Percentiles rank a stretch among this genome's conserved stretches.
phyloP scores from a whole-genome alignment of 306 rosid genomes.

The Mucuna pruriens region DNA sequence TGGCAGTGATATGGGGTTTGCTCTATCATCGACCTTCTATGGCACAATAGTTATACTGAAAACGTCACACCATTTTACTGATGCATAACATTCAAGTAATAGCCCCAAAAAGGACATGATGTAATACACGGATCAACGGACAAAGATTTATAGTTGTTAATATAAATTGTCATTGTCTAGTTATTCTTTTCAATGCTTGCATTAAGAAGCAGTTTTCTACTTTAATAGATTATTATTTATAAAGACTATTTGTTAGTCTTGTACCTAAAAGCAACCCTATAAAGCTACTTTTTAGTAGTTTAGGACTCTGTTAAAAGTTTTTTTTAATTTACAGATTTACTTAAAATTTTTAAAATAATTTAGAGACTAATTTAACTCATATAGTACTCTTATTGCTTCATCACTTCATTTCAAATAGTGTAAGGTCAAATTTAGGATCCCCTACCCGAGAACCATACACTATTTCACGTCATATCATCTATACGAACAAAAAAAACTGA shows the following conservation, averaged over 20 bases:
- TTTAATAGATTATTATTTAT: neutral
- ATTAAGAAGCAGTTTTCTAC: neutral
- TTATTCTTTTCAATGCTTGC: neutral
- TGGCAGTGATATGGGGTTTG: slow-evolving; percentile 5
- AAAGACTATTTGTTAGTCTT: neutral
- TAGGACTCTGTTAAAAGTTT: no score
- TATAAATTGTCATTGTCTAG: slow-evolving; percentile 9
- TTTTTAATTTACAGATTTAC: no score
- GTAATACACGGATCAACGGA: neutral
- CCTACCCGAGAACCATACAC: neutral
- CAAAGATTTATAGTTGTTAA: slow-evolving; percentile 9
- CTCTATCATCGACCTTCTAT: neutral
- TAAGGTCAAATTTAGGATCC: neutral
- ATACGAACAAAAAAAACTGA: no score
- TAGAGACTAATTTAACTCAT: no score
- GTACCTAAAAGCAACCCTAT: neutral
- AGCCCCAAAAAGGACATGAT: neutral
- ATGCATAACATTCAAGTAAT: neutral
- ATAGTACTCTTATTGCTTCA: neutral
- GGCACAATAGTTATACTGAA: neutral
- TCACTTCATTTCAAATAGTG: neutral
- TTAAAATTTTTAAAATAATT: no score
- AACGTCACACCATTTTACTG: neutral
- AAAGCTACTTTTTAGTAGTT: no score
- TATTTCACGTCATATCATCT: neutral